Percentiles rank a stretch among this genome's conserved stretches.
phyloP scores from a whole-genome alignment of 257 asterid species.

The Gentiana straminea region DNA sequence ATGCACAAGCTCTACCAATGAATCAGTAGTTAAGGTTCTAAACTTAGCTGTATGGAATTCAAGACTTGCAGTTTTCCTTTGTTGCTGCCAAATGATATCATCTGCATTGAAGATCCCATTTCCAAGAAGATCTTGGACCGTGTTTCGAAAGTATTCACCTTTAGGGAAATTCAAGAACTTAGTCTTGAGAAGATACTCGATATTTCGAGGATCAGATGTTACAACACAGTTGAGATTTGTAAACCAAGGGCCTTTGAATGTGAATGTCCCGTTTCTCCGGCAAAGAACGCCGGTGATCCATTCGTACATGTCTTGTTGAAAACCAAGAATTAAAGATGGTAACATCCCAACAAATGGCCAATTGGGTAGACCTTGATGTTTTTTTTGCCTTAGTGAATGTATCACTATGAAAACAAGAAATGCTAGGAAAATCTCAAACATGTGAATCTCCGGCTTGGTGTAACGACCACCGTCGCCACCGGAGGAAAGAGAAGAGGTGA shows the following conservation, averaged over 20 bases:
- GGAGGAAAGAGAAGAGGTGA: constrained; percentile 11
- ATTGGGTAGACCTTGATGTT: constrained; percentile 43
- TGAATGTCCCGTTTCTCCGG: constrained; percentile 56
- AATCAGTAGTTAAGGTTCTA: constrained; percentile 53
- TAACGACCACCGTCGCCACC: constrained; percentile 2
- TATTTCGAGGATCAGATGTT: constrained; percentile 67
- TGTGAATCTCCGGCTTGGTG: constrained; percentile 40
- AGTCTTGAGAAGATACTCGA: constrained; percentile 77
- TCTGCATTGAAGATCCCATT: constrained; percentile 88
- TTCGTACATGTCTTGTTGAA: constrained; percentile 52
- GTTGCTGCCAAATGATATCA: constrained; percentile 58
- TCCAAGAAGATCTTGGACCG: constrained; percentile 67
- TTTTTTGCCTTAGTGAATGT: constrained; percentile 34
- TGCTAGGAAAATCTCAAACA: constrained; percentile 48
- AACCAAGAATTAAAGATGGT: constrained; percentile 60
- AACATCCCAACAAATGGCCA: constrained; percentile 93
- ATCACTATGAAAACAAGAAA: constrained; percentile 37
- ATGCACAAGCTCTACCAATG: constrained; percentile 72
- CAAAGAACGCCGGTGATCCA: constrained; percentile 55
- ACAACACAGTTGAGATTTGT: constrained; percentile 80
- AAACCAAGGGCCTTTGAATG: constrained; percentile 70
- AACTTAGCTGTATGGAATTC: constrained; percentile 81
- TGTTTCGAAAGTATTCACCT: constrained; percentile 55
- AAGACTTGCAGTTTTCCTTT: constrained; percentile 79
- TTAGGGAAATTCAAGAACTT: constrained; percentile 71